phyloP scores from a whole-genome alignment of 129 eudicot genomes.

The Apium graveolens region DNA sequence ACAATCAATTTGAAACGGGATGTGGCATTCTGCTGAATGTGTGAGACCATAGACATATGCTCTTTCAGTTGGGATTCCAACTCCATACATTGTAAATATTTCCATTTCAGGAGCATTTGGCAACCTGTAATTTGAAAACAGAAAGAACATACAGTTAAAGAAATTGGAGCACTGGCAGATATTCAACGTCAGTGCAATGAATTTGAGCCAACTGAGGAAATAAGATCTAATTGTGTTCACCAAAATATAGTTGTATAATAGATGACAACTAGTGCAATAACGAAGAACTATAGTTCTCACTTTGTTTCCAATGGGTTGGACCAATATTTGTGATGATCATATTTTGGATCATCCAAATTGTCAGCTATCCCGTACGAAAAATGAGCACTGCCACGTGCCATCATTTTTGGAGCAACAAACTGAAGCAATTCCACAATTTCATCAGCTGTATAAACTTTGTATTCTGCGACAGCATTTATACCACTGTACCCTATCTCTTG shows the following conservation, averaged over 20 bases:
- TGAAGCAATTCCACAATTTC: conserved; percentile 64
- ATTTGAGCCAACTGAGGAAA: neutral
- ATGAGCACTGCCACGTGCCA: conserved; percentile 82
- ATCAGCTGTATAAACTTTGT: conserved; percentile 75
- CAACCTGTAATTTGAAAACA: conserved; percentile 40
- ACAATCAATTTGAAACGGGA: conserved; percentile 78
- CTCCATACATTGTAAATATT: conserved; percentile 78
- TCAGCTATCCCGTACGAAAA: conserved; percentile 90
- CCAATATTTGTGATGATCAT: conserved; percentile 83
- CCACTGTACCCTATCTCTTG: conserved; percentile 94
- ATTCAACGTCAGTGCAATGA: neutral
- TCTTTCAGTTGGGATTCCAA: conserved; percentile 88
- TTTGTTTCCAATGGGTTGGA: conserved; percentile 95
- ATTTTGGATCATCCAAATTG: conserved; percentile 79
- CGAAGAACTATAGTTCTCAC: conserved; percentile 31
- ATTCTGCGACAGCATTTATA: conserved; percentile 79
- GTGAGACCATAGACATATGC: conserved; percentile 63
- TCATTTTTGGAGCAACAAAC: conserved; percentile 95
- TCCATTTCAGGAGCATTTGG: conserved; percentile 99
- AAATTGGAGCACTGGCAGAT: neutral
- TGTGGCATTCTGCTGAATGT: conserved; percentile 70
- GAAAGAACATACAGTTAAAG: neutral
- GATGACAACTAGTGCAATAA: neutral
- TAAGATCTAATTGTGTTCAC: neutral
- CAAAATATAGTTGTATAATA: neutral